Conservation (phyloP, 345 rosid species). For the Rhizophora mangle region DNA sequence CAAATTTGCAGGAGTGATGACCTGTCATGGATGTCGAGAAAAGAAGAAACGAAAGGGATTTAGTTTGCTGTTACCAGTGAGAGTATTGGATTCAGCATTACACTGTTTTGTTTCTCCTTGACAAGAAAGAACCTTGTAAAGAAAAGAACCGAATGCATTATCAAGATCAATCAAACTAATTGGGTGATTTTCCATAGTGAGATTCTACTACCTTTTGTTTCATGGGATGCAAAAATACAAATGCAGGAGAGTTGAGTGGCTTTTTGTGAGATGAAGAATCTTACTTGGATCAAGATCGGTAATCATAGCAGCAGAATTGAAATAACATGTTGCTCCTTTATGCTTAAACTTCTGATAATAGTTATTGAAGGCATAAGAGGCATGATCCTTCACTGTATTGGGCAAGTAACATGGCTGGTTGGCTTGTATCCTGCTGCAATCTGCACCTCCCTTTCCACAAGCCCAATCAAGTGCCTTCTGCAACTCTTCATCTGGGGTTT, state of each 20-base stretch:
- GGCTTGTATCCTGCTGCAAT: conserved; percentile 39
- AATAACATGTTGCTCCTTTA: conserved; percentile 56
- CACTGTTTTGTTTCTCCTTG: no score
- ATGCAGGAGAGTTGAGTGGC: no score
- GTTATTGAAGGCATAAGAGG: conserved; percentile 58
- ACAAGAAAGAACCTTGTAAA: no score
- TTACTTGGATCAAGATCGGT: conserved; percentile 64
- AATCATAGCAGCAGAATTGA: conserved; percentile 54
- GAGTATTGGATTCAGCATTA: neutral
- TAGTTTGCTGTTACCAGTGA: neutral
- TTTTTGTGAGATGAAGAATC: neutral
- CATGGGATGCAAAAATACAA: no score
- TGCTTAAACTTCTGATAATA: conserved; percentile 63
- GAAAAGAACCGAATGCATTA: no score
- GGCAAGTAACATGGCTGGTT: conserved; percentile 49
- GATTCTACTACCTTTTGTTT: no score
- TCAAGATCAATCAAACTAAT: no score
- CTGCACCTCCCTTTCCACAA: conserved; percentile 57
- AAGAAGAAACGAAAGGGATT: neutral
- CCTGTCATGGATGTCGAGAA: conserved; percentile 18
- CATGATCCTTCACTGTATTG: conserved; percentile 45
- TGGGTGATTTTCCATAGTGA: no score
- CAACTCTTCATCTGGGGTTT: conserved; percentile 50
- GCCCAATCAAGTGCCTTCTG: conserved; percentile 61
- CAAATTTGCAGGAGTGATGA: conserved; percentile 34